These are phyloP conservation scores for Teratosphaeria epicoccoides DNA, from an alignment of 2,329 filamentous ascomycete species.

Conservation along the genomic window DNA sequence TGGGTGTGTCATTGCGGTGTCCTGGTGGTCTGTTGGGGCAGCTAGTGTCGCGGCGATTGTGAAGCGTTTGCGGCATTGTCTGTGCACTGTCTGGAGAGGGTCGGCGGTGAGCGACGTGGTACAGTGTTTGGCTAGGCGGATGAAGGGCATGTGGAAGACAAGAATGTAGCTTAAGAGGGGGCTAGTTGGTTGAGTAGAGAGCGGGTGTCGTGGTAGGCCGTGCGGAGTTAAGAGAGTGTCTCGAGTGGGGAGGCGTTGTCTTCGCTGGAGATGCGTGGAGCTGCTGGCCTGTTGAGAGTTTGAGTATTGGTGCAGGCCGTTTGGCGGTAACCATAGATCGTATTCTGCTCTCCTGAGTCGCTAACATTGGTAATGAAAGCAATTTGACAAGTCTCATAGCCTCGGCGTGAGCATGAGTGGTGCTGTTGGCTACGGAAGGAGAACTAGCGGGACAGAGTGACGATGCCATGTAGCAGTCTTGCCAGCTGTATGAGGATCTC, in stretches of 20 bases:
- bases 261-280: neutral
- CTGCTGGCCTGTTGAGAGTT: neutral
- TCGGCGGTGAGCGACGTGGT: neutral
- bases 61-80: neutral
- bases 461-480: neutral
- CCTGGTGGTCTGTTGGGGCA: neutral
- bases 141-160: neutral
- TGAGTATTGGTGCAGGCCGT: neutral
- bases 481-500: neutral
- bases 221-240: neutral
- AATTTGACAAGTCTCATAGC: neutral
- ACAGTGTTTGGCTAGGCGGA: neutral
- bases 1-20: neutral
- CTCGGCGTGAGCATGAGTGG: neutral
- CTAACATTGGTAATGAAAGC: neutral
- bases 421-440: neutral
- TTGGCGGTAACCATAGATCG: neutral
- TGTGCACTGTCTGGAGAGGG: neutral
- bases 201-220: neutral
- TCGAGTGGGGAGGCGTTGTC: neutral
- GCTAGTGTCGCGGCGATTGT: neutral
- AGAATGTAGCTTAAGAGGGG: neutral
- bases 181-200: neutral
- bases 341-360: neutral
- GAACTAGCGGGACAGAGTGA: neutral